Percentiles rank a stretch among this genome's conserved stretches.
Evolutionary conservation across 2,329 filamentous ascomycete genomes (phyloP).

Genomic region (Fusarium secorum): DNA sequence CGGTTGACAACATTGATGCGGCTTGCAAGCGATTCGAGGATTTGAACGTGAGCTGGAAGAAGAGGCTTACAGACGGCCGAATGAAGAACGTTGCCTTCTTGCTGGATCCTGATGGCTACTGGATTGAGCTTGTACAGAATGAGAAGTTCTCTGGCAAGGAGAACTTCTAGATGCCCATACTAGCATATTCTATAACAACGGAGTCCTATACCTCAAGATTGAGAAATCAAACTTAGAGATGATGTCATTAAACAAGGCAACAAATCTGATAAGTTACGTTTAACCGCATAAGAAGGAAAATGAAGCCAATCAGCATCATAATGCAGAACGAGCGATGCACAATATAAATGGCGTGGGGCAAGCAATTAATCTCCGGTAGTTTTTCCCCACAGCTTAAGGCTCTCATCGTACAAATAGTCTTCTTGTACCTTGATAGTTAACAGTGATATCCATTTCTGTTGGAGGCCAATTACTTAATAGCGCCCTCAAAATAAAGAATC

Average conservation of each 20-base stretch:
- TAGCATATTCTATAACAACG: neutral
- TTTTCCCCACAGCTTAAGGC: neutral
- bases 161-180: conserved; percentile 54
- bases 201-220: neutral
- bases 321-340: neutral
- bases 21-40: conserved; percentile 88
- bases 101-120: conserved; percentile 87
- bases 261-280: neutral
- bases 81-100: conserved; percentile 97
- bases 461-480: neutral
- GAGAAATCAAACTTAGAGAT: neutral
- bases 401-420: neutral
- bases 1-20: conserved; percentile 87
- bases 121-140: conserved; percentile 84
- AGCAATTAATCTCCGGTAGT: neutral
- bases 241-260: neutral
- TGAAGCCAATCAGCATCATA: neutral
- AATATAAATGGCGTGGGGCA: neutral
- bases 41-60: conserved; percentile 88
- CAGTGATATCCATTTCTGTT: neutral
- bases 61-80: conserved; percentile 86
- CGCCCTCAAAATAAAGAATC: neutral
- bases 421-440: conserved; percentile 7
- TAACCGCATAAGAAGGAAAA: neutral
- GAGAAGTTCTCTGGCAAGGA: conserved; percentile 66